Conservation (phyloP, 2,329 filamentous ascomycete species). For the Trichophyton rubrum region DNA sequence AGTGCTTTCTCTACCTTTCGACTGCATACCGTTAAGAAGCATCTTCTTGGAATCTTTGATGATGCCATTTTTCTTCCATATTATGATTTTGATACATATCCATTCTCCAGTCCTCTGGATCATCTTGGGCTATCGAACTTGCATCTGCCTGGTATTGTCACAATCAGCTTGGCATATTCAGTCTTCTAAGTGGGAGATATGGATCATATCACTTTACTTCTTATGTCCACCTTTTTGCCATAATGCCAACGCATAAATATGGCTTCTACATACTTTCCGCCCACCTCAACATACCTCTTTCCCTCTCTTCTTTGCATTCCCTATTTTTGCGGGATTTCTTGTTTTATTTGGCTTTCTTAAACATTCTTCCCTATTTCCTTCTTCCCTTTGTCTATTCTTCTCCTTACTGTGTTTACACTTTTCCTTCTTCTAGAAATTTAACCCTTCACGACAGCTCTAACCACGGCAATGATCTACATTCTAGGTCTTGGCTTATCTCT, state of each 20-base stretch:
- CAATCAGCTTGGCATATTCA: neutral
- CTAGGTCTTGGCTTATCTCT: neutral
- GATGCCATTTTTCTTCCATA: constrained; percentile 3
- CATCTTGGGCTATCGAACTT: neutral
- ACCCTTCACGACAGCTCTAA: neutral
- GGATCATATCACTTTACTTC: constrained; percentile 1
- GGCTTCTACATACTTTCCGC: constrained; percentile 3
- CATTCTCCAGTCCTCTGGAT: neutral
- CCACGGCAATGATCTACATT: neutral
- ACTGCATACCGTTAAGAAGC: constrained; percentile 3
- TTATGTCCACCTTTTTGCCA: constrained; percentile 4
- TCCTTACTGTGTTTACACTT: constrained; percentile 6
- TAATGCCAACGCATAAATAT: neutral
- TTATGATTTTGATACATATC: constrained; percentile 3
- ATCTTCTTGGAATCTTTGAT: constrained; percentile 6
- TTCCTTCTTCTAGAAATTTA: neutral
- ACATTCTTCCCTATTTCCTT: constrained; percentile 1
- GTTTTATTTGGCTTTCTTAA: constrained; percentile 4
- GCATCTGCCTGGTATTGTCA: neutral
- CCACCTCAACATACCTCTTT: neutral
- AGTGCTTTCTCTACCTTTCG: neutral
- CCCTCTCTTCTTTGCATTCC: neutral
- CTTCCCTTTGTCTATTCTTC: constrained; percentile 9
- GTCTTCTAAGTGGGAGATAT: neutral
- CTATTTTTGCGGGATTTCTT: constrained; percentile 9